A percentile compares a stretch with the other conserved stretches of the same genome.
These are phyloP conservation scores for Glycine tomentella DNA, from an alignment of 306 rosid species.

Conservation along the genomic window DNA sequence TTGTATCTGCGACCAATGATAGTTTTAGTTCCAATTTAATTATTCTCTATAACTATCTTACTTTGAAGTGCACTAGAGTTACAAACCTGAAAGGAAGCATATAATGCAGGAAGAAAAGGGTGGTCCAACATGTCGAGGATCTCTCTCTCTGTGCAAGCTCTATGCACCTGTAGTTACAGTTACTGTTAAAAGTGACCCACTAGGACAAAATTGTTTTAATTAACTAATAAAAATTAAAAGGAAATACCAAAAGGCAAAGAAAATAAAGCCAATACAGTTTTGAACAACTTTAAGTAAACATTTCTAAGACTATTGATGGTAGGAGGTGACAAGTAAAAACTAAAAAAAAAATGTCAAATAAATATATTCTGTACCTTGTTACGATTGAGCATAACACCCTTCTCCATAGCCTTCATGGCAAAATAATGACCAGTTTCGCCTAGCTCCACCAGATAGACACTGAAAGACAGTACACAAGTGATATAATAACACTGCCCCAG, in stretches of 20 bases:
- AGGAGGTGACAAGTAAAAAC: constrained; percentile 14
- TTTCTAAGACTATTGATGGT: neutral
- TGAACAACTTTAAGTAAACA: neutral
- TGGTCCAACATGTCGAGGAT: constrained; percentile 96
- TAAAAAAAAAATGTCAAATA: neutral
- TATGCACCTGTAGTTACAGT: constrained; percentile 72
- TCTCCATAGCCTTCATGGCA: constrained; percentile 98
- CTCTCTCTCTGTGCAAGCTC: constrained; percentile 97
- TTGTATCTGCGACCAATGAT: neutral
- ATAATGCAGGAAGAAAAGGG: constrained; percentile 96
- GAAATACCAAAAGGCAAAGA: constrained; percentile 11
- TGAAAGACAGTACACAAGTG: constrained; percentile 44
- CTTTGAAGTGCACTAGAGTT: constrained; percentile 5
- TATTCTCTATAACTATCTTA: neutral
- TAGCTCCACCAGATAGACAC: constrained; percentile 85
- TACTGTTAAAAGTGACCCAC: neutral
- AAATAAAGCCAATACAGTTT: neutral
- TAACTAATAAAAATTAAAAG: neutral
- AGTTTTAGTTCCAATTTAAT: neutral
- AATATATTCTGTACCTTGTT: constrained; percentile 68
- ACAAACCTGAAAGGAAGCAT: constrained; percentile 61
- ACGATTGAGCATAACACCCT: constrained; percentile 84
- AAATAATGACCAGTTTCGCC: constrained; percentile 68
- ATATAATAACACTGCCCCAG: neutral
- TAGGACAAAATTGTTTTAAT: no score